Base-by-base conservation (phyloP, 768 basidiomycete genomes). In the Boletus insuetus region DNA sequence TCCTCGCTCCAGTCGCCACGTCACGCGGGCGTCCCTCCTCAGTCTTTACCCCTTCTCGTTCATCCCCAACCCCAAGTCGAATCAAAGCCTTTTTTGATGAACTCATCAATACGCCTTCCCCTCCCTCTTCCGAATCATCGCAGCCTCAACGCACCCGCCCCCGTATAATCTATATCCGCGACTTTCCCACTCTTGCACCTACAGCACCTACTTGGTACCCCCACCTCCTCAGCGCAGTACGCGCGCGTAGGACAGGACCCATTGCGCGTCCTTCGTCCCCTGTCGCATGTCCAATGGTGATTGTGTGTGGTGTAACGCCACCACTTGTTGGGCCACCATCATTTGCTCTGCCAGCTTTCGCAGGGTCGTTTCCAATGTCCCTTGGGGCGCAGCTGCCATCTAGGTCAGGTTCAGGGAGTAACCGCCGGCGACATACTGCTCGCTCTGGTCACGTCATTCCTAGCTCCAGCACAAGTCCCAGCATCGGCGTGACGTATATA, bases 271-370 rank as follows among this genome's bases (percentile, higher is more conserved):
- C 84, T 12, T 77, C 82, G 6, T 81, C 83, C n/a, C 79, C 84
- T 2, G 79, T 85, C 13, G 60, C 71, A 35, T 83, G 83, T 64
- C 91, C 93, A 3, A 89, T 87, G 62, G 83, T 86, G 9, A 91
- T 97, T 45, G 77, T 97, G 17, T 89, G 96, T 63, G 92, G 93
- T n/a, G 84, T 91, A 64, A 86, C 88, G 1, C 92, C 94, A 26
- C 74, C 89, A 4, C 73, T 93, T n/a, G 73, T 82, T 14, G 78
- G 81, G n/a, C 74, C 81, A 11, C 59, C 66, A 62, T 46, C 71
- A 63, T 12, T 56, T 51, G 14, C 52, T 24, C 48, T 58, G 2
- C 34, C 60, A 35, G 29, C 62, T 51, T 56, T 42, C 31, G 6
- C 53, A 5, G 59, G 53, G 14, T 19, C 60, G 3, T 67, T 65